Evolutionary conservation across 345 rosid genomes (phyloP), one percentile per base, ranked within the genome.

Genomic region (Populus deltoides): DNA sequence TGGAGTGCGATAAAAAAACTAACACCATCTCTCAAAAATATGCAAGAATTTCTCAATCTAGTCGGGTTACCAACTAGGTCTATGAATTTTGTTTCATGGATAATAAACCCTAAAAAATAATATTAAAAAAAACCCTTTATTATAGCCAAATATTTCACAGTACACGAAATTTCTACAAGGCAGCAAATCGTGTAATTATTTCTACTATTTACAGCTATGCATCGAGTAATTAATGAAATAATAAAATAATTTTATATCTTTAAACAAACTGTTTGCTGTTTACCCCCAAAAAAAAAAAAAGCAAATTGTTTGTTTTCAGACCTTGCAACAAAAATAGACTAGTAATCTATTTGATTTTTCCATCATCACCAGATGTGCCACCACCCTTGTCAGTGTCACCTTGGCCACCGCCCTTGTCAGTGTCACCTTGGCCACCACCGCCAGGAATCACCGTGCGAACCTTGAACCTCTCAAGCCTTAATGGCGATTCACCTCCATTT

Each of bases 391-490:
- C 80, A 17, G 79, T 27, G 25, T 41, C 82, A 25, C 86, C 86
- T 9, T 76, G 79, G 51, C 4, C 51, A 12, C 6, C 17, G 0
- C 17, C 51, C 51, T 45, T 27, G 25, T 35, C 78, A 17, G 79
- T 27, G 22, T 35, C 82, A 25, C 86, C 86, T 10, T 77, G 79
- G 15, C 55, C 57, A 22, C 78, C 78, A 8, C 76, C 75, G 3
- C 36, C 76, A 7, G 75, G 74, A 59, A 76, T 76, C 17, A 84
- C 80, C 7, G 83, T 81, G 70, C 78, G 78, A 11, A 89, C 80
- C 83, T 82, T 89, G 73, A 89, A 89, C 75, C 88, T 63, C 31
- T 81, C 82, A 1, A 72, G 83, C 79, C 77, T 79, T 74, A 85
- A 15, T 1, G 81, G 74, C 27, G 45, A 22, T n/a, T 61, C 75